phyloP scores from a whole-genome alignment of 139 green algal species.

The Coccomyxa sp. region DNA sequence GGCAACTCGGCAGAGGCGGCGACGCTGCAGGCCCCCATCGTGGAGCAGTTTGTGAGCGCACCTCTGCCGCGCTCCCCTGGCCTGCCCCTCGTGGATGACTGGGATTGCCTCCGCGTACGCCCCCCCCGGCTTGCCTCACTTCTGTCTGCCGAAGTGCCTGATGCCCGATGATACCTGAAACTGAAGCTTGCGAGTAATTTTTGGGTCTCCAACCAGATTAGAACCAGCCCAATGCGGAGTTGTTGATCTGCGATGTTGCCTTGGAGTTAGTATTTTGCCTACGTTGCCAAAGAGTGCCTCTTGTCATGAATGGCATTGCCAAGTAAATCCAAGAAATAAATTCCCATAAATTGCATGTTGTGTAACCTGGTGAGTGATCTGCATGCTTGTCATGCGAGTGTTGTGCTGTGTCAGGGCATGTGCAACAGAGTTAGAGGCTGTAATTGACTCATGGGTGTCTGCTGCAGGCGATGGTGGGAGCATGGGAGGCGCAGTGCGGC shows the following conservation, averaged over 20 bases:
- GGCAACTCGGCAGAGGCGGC: not conserved
- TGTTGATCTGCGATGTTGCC: not conserved
- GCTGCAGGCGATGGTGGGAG: constrained; percentile 52
- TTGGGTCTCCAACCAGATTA: not conserved
- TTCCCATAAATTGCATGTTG: not conserved
- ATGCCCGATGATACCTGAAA: not conserved
- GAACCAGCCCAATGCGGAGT: not conserved
- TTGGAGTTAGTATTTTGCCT: not conserved
- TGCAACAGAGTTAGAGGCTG: not conserved
- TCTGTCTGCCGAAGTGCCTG: not conserved
- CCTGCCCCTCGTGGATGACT: constrained; percentile 74
- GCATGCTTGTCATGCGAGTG: not conserved
- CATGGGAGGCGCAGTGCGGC: constrained; percentile 55
- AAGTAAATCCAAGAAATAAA: not conserved
- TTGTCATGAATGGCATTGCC: not conserved
- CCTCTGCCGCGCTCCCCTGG: constrained; percentile 11
- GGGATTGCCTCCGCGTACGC: constrained; percentile 76
- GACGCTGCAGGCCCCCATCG: not conserved
- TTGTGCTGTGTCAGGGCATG: not conserved
- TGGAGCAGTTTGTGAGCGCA: constrained; percentile 4
- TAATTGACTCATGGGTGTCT: not conserved
- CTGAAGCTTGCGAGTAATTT: not conserved
- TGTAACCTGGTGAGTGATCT: not conserved
- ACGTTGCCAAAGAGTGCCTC: not conserved
- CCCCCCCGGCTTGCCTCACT: not conserved